A percentile compares a stretch with the other conserved stretches of the same genome.
These are phyloP conservation scores for Diaporthe amygdali DNA, from an alignment of 2,329 filamentous ascomycete species.

Conservation along the genomic window DNA sequence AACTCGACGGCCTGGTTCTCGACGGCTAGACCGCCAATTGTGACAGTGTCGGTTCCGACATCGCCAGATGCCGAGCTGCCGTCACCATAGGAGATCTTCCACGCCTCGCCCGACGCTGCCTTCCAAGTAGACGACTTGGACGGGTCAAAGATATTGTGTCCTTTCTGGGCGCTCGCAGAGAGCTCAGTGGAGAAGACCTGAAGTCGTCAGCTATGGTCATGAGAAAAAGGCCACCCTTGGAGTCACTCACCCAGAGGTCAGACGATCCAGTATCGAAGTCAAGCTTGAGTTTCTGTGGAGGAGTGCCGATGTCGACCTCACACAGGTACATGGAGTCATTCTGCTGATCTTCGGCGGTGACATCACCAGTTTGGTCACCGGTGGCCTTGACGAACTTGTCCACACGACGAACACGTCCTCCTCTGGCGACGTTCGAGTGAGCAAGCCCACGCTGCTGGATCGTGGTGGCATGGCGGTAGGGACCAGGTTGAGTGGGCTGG, in stretches of 20 bases:
- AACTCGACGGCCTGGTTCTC: conserved; percentile 69
- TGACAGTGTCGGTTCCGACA: conserved; percentile 68
- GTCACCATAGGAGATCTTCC: conserved; percentile 74
- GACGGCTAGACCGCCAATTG: conserved; percentile 65
- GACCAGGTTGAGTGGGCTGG: conserved; percentile 65
- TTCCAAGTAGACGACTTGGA: conserved; percentile 66
- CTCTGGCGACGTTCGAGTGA: conserved; percentile 48
- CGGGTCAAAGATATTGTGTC: conserved; percentile 64
- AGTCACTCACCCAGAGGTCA: conserved; percentile 67
- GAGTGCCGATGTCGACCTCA: conserved; percentile 68
- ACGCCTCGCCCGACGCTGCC: conserved; percentile 51
- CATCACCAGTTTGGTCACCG: conserved; percentile 47
- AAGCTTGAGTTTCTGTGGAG: conserved; percentile 63
- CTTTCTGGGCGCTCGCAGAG: conserved; percentile 39
- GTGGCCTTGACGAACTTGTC: conserved; percentile 52
- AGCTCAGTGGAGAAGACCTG: conserved; percentile 62
- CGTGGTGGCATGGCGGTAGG: conserved; percentile 58
- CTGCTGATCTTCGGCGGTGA: conserved; percentile 68
- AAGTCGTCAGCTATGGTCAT: conserved; percentile 11
- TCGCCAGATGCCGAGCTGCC: conserved; percentile 68
- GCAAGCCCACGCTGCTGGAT: conserved; percentile 54
- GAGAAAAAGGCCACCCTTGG: not conserved
- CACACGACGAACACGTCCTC: conserved; percentile 52
- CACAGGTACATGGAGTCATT: conserved; percentile 72
- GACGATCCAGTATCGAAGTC: conserved; percentile 76